These are phyloP conservation scores for Alternaria rosae DNA, from an alignment of 2,329 filamentous ascomycete species.

Conservation along the genomic window DNA sequence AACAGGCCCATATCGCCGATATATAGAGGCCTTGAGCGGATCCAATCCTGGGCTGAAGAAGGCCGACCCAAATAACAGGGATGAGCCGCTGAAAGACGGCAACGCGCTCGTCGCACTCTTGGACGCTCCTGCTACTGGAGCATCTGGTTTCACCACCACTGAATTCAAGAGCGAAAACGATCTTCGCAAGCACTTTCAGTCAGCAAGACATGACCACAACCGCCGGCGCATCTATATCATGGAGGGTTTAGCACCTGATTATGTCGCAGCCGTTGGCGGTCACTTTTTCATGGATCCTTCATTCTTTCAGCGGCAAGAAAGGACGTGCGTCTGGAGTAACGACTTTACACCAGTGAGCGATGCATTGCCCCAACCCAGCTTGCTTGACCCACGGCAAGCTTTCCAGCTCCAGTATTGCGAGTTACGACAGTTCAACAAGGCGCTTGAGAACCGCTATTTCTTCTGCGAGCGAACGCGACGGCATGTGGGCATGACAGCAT, in stretches of 20 bases:
- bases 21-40: slow-evolving; percentile 37
- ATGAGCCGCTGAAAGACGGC: slow-evolving; percentile 23
- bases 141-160: slow-evolving; percentile 22
- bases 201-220: slow-evolving; percentile 13
- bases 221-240: slow-evolving; percentile 42
- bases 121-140: slow-evolving; percentile 22
- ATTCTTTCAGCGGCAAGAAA: slow-evolving; percentile 44
- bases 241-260: slow-evolving; percentile 44
- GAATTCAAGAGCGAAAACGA: slow-evolving; percentile 24
- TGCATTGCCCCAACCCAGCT: slow-evolving; percentile 40
- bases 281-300: slow-evolving; percentile 47
- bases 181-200: slow-evolving; percentile 28
- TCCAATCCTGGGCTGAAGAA: slow-evolving; percentile 41
- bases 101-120: slow-evolving; percentile 38
- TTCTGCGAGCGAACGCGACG: slow-evolving; percentile 40
- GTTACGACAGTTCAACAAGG: slow-evolving; percentile 40
- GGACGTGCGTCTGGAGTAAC: slow-evolving; percentile 47
- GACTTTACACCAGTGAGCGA: slow-evolving; percentile 46
- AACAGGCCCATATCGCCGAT: slow-evolving; percentile 38
- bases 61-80: slow-evolving; percentile 41
- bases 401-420: slow-evolving; percentile 48
- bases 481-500: slow-evolving; percentile 45
- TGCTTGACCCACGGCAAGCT: slow-evolving; percentile 32
- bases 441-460: slow-evolving; percentile 30
- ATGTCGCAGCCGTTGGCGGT: slow-evolving; percentile 35